Evolutionary conservation across 2,329 filamentous ascomycete species (phyloP).

Genomic region (Plectosphaerella plurivora): DNA sequence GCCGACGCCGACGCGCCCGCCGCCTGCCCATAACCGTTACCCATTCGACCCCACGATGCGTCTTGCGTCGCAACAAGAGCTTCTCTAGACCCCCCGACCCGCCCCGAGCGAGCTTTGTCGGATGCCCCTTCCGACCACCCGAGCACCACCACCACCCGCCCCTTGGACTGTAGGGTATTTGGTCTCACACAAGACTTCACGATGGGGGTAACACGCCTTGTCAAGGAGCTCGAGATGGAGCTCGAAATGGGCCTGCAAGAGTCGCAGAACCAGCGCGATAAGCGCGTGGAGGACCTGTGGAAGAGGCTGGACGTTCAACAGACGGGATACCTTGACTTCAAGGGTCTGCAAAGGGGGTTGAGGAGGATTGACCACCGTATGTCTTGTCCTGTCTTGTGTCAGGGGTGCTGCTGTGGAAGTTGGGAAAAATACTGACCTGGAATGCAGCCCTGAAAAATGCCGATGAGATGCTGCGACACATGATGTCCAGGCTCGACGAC

Average conservation of each 20-base stretch:
- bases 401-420: constrained; percentile 1
- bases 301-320: constrained; percentile 70
- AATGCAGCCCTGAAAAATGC: constrained; percentile 76
- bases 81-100: background rate
- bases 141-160: background rate
- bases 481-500: constrained; percentile 78
- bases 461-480: constrained; percentile 74
- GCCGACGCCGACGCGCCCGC: background rate
- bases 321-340: constrained; percentile 77
- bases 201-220: constrained; percentile 45
- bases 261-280: constrained; percentile 73
- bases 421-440: constrained; percentile 5
- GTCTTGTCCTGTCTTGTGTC: background rate
- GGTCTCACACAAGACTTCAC: constrained; percentile 13
- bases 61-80: background rate
- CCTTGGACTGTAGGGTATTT: background rate
- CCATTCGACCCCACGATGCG: background rate
- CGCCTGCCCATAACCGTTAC: background rate
- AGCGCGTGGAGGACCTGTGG: constrained; percentile 82
- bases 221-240: constrained; percentile 34
- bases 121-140: background rate
- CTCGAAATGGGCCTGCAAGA: constrained; percentile 64
- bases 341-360: constrained; percentile 79
- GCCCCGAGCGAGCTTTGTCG: background rate
- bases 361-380: constrained; percentile 86